A percentile compares a stretch with the other conserved stretches of the same genome.
phyloP scores from a whole-genome alignment of 169 alveolate genomes.

The Cyclospora cayetanensis region DNA sequence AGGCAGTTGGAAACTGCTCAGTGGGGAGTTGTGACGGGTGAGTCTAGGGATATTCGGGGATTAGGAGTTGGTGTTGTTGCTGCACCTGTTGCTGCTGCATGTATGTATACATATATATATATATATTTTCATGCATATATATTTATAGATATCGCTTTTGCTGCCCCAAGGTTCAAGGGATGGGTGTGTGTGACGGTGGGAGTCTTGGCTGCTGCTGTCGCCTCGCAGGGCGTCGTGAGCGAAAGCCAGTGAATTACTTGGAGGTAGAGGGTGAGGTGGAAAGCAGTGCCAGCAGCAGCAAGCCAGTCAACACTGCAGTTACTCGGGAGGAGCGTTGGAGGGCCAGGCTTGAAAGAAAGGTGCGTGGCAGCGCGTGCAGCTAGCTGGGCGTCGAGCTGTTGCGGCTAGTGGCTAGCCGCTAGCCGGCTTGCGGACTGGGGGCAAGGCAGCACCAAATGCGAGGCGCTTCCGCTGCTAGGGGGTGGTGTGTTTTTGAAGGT shows the following conservation, averaged over 20 bases:
- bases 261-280: conserved; percentile 33
- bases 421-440: not conserved
- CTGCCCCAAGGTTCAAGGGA: no score
- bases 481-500: not conserved
- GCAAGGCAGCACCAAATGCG: not conserved
- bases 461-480: not conserved
- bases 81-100: conserved; percentile 9
- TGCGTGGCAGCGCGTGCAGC: not conserved
- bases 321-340: conserved; percentile 47
- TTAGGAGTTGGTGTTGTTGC: no score
- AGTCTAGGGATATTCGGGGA: no score
- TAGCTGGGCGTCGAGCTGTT: not conserved
- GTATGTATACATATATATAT: no score
- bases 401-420: not conserved
- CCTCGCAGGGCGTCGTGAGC: conserved; percentile 53
- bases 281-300: not conserved
- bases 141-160: no score
- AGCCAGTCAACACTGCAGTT: conserved; percentile 19
- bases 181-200: no score
- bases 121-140: no score
- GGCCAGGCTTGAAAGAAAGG: conserved; percentile 29
- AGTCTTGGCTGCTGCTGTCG: not conserved
- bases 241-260: conserved; percentile 27
- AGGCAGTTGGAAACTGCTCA: conserved; percentile 43
- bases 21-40: conserved; percentile 42